Evolutionary conservation across 306 rosid genomes (phyloP), one percentile per base, ranked within the genome.

Genomic region (Cucurbita pepo): DNA sequence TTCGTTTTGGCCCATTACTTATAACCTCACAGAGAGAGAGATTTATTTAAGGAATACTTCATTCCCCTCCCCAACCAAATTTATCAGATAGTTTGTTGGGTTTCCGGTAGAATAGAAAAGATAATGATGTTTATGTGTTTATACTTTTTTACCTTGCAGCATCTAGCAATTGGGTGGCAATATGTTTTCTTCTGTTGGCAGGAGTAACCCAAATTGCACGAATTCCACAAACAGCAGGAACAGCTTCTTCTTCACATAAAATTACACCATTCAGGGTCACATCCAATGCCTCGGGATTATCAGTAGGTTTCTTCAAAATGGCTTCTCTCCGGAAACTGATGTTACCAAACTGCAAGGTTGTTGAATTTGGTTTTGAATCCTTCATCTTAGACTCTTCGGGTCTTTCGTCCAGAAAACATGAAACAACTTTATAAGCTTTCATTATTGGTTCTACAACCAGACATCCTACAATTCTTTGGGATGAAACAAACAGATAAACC

Each of bases 201-300:
- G 91, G 88, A 77, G 90, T 82, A 44, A 92, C 96, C 98, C 96
- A 92, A 72, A 92, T 85, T 71, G 91, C 96, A 80, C 90, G 85
- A 74, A 90, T 79, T 63, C 98, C 98, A 25, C 96, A 90, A 48
- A 82, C 81, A 75, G 93, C 90, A 56, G 86, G 73, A 38, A 81
- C 78, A 14, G 90, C 87, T 34, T 84, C 75, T 69, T 71, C 77
- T 55, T 90, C 96, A 47, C 91, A 88, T 25, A 84, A 16, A n/a
- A 86, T 79, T 69, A 85, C 88, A 36, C 88, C 88, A 13, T 77
- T 82, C 69, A 58, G 54, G 63, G 57, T 72, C 65, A 50, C 47
- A 15, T 82, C 88, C 76, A 61, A 64, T 16, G 45, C 73, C 74
- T 75, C 71, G 19, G 83, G 81, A 77, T 79, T 80, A 50, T 65